phyloP scores from a whole-genome alignment of 257 asterid species.

The Scutellaria barbata region DNA sequence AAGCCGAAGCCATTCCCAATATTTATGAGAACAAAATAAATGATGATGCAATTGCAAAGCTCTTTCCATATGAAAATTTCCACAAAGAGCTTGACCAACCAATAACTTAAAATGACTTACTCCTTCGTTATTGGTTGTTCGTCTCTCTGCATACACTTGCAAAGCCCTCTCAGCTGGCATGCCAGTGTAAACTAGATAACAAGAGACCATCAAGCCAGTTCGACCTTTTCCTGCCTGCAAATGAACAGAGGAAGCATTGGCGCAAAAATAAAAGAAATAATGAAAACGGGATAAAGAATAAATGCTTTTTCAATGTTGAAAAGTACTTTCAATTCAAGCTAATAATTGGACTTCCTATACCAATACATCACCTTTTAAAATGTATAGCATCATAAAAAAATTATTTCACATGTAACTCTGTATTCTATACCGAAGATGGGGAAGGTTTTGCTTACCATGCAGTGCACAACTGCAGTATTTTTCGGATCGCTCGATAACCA shows the following conservation, averaged over 20 bases:
- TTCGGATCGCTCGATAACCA: conserved; percentile 75
- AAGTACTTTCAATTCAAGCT: too few species aligned
- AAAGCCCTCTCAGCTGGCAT: conserved; percentile 77
- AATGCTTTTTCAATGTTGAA: not conserved
- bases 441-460: conserved; percentile 58
- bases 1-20: too few species aligned
- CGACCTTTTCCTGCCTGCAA: conserved; percentile 90
- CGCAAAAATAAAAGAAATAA: not conserved
- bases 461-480: conserved; percentile 79
- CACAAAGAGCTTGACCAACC: too few species aligned
- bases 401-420: not conserved
- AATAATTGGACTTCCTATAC: too few species aligned
- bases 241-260: not conserved
- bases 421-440: not conserved
- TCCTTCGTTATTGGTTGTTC: conserved; percentile 86
- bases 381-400: too few species aligned
- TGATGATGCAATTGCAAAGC: not conserved
- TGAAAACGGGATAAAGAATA: too few species aligned
- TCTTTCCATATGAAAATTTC: too few species aligned
- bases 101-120: conserved; percentile 41
- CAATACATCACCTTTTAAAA: too few species aligned
- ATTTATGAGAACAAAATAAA: not conserved
- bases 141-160: conserved; percentile 69
- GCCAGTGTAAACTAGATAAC: conserved; percentile 67
- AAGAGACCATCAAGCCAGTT: conserved; percentile 83